A percentile compares a stretch with the other conserved stretches of the same genome.
These are phyloP conservation scores for Aegilops tauschii DNA, from an alignment of 176 grass and related monocot genomes.

Conservation along the genomic window DNA sequence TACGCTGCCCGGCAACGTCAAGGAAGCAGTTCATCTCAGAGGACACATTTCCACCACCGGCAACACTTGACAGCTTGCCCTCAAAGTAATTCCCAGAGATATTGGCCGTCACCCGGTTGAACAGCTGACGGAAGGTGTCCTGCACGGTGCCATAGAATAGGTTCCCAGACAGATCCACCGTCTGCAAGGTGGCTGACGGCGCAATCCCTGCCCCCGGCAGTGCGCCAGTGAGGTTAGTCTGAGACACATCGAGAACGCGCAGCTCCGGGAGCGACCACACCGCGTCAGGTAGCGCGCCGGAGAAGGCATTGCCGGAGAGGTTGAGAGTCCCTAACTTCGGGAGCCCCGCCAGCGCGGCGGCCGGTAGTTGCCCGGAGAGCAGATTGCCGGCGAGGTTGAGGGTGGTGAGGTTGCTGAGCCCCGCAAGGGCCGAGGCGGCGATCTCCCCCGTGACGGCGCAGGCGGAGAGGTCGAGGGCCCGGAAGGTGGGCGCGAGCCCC, in stretches of 20 bases:
- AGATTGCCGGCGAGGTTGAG: conserved; percentile 70
- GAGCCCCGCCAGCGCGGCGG: conserved; percentile 39
- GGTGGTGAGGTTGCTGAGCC: conserved; percentile 47
- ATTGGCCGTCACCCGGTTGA: conserved; percentile 41
- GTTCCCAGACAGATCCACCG: conserved; percentile 76
- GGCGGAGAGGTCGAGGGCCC: conserved; percentile 59
- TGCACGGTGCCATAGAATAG: conserved; percentile 60
- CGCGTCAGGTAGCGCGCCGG: conserved; percentile 48
- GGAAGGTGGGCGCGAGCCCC: conserved; percentile 50
- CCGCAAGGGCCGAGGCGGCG: conserved; percentile 41
- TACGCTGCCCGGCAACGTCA: conserved; percentile 55
- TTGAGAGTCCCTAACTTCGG: conserved; percentile 43
- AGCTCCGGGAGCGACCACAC: conserved; percentile 63
- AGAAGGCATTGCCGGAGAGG: conserved; percentile 70
- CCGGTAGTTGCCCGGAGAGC: conserved; percentile 55
- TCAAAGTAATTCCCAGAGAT: conserved; percentile 87
- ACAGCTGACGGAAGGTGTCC: conserved; percentile 46
- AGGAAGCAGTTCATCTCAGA: conserved; percentile 62
- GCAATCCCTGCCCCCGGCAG: conserved; percentile 37
- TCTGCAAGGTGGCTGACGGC: conserved; percentile 33
- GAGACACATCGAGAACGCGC: conserved; percentile 65
- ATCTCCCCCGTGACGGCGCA: conserved; percentile 56
- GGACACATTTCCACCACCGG: conserved; percentile 35
- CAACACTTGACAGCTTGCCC: conserved; percentile 28
- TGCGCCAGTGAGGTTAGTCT: conserved; percentile 62